Evolutionary conservation across 495 filamentous ascomycete genomes (phyloP).

Genomic region (Thermothielavioides terrestris): DNA sequence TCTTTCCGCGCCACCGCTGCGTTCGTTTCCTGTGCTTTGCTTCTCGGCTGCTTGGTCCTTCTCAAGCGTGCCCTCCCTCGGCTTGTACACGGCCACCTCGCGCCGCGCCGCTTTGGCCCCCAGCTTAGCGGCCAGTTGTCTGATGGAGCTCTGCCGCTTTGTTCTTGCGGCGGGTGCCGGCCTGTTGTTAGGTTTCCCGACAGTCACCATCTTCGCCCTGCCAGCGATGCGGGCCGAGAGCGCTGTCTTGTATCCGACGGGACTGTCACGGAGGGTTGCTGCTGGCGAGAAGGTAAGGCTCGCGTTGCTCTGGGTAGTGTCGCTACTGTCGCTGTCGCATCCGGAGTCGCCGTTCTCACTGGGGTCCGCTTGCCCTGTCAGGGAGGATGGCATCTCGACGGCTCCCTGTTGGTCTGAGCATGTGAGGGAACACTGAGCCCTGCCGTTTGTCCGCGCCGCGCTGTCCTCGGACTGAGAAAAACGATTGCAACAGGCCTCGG

Average conservation of each 20-base stretch:
- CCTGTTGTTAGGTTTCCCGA: not conserved
- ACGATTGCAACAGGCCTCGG: not conserved
- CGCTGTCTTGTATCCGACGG: conserved; percentile 2
- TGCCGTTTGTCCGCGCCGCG: not conserved
- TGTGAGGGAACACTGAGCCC: not conserved
- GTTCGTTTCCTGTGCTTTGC: not conserved
- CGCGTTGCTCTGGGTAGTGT: not conserved
- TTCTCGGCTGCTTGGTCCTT: not conserved
- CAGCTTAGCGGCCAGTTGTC: not conserved
- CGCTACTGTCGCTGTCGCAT: not conserved
- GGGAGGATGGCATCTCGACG: no score
- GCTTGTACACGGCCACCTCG: conserved; percentile 5
- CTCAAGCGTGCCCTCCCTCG: not conserved
- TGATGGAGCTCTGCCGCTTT: conserved; percentile 5
- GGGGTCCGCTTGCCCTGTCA: not conserved
- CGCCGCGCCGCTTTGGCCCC: conserved; percentile 1
- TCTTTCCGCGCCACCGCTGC: not conserved
- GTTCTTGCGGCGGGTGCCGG: not conserved
- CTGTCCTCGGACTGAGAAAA: not conserved
- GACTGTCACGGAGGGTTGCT: not conserved
- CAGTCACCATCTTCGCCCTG: not conserved
- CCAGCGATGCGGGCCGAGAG: not conserved
- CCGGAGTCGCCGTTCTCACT: not conserved
- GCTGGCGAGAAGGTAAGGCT: not conserved
- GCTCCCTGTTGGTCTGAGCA: not conserved